A percentile compares a stretch with the other conserved stretches of the same genome.
Conservation (phyloP, 2,329 filamentous ascomycete genomes). For the Fusarium azukiicola region DNA sequence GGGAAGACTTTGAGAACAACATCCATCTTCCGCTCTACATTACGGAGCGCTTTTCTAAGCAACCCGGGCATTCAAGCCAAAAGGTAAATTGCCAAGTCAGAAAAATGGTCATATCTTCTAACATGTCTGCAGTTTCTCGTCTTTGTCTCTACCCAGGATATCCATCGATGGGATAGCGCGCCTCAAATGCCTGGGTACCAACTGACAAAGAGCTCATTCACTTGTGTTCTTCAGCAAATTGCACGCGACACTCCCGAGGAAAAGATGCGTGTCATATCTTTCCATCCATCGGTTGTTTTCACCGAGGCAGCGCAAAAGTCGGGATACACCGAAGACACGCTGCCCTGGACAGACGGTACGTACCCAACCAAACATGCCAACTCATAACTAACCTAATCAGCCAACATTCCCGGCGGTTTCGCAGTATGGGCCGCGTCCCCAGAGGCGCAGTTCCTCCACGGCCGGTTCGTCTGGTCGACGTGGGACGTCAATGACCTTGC, state of each 20-base stretch:
- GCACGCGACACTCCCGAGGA: conserved; percentile 57
- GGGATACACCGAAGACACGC: conserved; percentile 48
- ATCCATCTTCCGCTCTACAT: conserved; percentile 42
- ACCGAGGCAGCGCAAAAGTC: conserved; percentile 54
- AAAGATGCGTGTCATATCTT: conserved; percentile 63
- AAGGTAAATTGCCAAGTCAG: conserved; percentile 29
- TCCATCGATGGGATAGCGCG: conserved; percentile 54
- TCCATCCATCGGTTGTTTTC: conserved; percentile 64
- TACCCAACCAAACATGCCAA: not conserved
- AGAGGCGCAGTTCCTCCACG: conserved; percentile 69
- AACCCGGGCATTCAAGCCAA: conserved; percentile 29
- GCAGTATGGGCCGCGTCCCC: conserved; percentile 66
- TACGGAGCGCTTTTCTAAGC: conserved; percentile 47
- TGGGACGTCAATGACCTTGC: conserved; percentile 73
- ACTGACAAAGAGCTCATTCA: conserved; percentile 62
- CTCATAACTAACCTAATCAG: conserved; percentile 38
- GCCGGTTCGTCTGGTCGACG: conserved; percentile 70
- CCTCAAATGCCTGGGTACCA: conserved; percentile 56
- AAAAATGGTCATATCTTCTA: fast-evolving
- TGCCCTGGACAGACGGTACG: conserved; percentile 49
- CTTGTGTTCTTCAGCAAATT: conserved; percentile 60
- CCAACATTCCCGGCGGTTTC: conserved; percentile 66
- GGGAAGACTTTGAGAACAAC: conserved; percentile 50
- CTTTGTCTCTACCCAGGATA: conserved; percentile 44
- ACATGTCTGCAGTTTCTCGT: conserved; percentile 25